phyloP scores from a whole-genome alignment of 352 stramenopile species.

The Pythium aphanidermatum region DNA sequence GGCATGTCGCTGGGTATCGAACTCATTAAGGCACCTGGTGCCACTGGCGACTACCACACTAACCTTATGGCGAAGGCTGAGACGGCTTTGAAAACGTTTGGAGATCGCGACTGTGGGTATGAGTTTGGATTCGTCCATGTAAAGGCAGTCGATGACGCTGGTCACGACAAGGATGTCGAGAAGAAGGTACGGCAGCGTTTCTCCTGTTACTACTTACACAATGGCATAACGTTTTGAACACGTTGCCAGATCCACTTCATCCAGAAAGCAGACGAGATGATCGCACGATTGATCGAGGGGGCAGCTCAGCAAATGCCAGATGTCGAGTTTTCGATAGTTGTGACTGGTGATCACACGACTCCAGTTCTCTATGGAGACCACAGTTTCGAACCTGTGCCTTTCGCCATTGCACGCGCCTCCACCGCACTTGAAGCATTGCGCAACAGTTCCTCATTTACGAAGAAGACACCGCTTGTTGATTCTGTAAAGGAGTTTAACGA shows the following conservation, averaged over 20 bases:
- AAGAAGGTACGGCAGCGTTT: conserved; percentile 43
- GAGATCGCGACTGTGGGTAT: conserved; percentile 20
- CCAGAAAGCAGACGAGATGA: conserved; percentile 81
- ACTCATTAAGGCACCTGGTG: conserved; percentile 55
- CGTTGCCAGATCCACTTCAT: conserved; percentile 58
- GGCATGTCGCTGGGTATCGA: conserved; percentile 84
- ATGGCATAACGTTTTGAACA: background rate
- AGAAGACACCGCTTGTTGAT: conserved; percentile 44
- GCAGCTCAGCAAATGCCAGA: conserved; percentile 14
- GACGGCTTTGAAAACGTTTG: conserved; percentile 49
- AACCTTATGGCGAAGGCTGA: conserved; percentile 78
- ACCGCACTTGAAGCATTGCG: conserved; percentile 1
- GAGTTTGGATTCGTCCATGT: conserved; percentile 85
- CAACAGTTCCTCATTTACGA: background rate
- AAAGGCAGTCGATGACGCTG: conserved; percentile 84
- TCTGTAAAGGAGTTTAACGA: conserved; percentile 58
- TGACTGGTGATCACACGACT: conserved; percentile 85
- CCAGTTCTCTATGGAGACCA: conserved; percentile 84
- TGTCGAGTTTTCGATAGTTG: conserved; percentile 69
- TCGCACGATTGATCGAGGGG: conserved; percentile 39
- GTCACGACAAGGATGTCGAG: conserved; percentile 75
- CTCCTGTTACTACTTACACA: background rate
- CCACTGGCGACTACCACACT: conserved; percentile 83
- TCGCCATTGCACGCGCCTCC: conserved; percentile 54
- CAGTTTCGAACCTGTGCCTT: conserved; percentile 82